Conservation (phyloP, 805 yeast species). For the Cyberlindnera mississippiensis region DNA sequence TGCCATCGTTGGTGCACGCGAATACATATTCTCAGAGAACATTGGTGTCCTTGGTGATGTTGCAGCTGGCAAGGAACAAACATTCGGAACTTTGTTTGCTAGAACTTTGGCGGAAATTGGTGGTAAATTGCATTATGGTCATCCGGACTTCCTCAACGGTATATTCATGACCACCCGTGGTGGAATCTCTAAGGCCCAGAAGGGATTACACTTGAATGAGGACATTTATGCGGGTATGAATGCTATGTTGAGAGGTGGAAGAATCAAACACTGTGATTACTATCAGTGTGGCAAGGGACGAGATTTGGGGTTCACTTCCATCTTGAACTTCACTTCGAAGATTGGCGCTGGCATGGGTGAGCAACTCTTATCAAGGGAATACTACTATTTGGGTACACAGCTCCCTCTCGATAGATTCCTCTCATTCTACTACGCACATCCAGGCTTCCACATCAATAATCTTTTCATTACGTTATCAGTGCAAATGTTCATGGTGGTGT, state of each 20-base stretch:
- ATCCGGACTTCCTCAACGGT: conserved; percentile 90
- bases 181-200: conserved; percentile 92
- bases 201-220: conserved; percentile 87
- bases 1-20: conserved; percentile 94
- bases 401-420: conserved; percentile 85
- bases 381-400: conserved; percentile 85
- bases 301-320: conserved; percentile 90
- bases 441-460: conserved; percentile 93
- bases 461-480: conserved; percentile 82
- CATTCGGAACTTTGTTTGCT: conserved; percentile 94
- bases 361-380: conserved; percentile 87
- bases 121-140: conserved; percentile 93
- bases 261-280: conserved; percentile 92
- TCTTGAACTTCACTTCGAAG: conserved; percentile 88
- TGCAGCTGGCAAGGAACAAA: conserved; percentile 97
- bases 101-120: conserved; percentile 92
- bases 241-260: conserved; percentile 84
- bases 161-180: conserved; percentile 94
- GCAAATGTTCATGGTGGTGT: conserved; percentile 78
- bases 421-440: conserved; percentile 94
- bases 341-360: conserved; percentile 99
- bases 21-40: conserved; percentile 84
- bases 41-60: conserved; percentile 92
- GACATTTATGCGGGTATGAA: conserved; percentile 96
- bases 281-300: conserved; percentile 97